phyloP scores from a whole-genome alignment of 129 eudicot genomes.

The Smallanthus sonchifolius region DNA sequence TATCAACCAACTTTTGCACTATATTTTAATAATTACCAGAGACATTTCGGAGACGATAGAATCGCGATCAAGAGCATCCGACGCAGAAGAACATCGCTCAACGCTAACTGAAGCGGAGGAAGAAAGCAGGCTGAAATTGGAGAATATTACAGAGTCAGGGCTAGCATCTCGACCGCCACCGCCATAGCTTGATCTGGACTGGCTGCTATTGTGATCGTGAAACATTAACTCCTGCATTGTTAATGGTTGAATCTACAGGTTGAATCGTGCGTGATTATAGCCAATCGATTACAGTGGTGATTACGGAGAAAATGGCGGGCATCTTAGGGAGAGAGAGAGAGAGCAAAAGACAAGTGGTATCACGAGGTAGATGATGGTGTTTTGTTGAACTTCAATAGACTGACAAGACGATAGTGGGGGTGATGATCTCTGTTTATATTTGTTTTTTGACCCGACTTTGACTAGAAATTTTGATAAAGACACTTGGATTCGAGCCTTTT shows the following conservation, averaged over 20 bases:
- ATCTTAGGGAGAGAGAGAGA: constrained; percentile 19
- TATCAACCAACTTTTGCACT: constrained; percentile 1
- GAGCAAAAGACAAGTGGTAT: constrained; percentile 8
- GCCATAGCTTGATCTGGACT: constrained; percentile 33
- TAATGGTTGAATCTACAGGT: constrained; percentile 3
- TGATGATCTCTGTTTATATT: background rate
- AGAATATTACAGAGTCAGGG: constrained; percentile 81
- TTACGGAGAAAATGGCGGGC: constrained; percentile 44
- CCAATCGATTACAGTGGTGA: constrained; percentile 14
- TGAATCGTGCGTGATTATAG: constrained; percentile 7
- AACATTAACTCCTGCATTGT: constrained; percentile 58
- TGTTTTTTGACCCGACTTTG: background rate
- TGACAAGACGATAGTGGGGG: constrained; percentile 8
- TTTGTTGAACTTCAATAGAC: constrained; percentile 10
- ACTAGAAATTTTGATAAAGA: background rate
- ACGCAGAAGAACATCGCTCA: constrained; percentile 82
- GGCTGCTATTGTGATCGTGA: constrained; percentile 30
- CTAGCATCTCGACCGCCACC: constrained; percentile 59
- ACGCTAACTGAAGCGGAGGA: constrained; percentile 89
- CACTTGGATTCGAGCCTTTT: background rate
- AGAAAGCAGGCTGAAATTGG: constrained; percentile 75
- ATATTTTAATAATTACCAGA: constrained; percentile 19
- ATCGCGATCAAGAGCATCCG: constrained; percentile 71
- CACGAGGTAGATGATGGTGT: constrained; percentile 34
- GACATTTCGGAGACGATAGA: constrained; percentile 52